Evolutionary conservation across 2,329 filamentous ascomycete species (phyloP).

Genomic region (Fonsecaea erecta): DNA sequence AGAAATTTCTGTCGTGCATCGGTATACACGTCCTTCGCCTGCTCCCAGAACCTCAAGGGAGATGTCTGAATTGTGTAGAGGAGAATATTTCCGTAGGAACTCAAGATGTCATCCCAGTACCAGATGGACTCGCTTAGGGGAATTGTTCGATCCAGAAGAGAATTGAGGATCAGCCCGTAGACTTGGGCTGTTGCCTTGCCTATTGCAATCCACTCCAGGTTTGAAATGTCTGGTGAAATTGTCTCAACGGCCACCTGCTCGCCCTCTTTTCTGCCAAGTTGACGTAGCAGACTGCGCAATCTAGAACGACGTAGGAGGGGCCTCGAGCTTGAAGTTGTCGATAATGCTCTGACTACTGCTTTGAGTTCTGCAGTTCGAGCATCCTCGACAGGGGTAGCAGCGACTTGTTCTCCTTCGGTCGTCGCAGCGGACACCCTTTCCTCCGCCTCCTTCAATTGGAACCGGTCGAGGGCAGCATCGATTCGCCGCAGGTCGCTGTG

Average conservation of each 20-base stretch:
- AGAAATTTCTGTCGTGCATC: conserved; percentile 38
- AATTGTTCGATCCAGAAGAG: conserved; percentile 29
- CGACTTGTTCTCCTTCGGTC: conserved; percentile 15
- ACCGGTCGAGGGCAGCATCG: conserved; percentile 62
- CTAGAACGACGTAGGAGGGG: conserved; percentile 64
- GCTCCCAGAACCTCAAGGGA: conserved; percentile 73
- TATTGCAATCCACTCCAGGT: conserved; percentile 87
- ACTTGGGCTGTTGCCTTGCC: conserved; percentile 92
- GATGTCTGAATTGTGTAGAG: conserved; percentile 87
- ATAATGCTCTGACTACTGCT: conserved; percentile 70
- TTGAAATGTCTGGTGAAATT: conserved; percentile 52
- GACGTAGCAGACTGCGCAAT: conserved; percentile 66
- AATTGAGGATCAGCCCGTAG: conserved; percentile 62
- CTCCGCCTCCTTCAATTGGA: conserved; percentile 53
- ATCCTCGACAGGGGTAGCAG: conserved; percentile 27
- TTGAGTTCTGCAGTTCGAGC: conserved; percentile 57
- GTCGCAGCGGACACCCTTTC: conserved; percentile 21
- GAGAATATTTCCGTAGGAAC: conserved; percentile 76
- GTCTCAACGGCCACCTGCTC: conserved; percentile 38
- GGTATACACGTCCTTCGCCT: conserved; percentile 70
- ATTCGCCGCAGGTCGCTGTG: conserved; percentile 61
- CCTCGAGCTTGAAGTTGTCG: conserved; percentile 68
- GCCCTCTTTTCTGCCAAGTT: conserved; percentile 53
- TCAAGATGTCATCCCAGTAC: conserved; percentile 92
- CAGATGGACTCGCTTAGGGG: conserved; percentile 84